Percentiles rank a stretch among this genome's conserved stretches.
Evolutionary conservation across 164 flowering plant genomes (phyloP).

Genomic region (Euptelea pleiosperma): DNA sequence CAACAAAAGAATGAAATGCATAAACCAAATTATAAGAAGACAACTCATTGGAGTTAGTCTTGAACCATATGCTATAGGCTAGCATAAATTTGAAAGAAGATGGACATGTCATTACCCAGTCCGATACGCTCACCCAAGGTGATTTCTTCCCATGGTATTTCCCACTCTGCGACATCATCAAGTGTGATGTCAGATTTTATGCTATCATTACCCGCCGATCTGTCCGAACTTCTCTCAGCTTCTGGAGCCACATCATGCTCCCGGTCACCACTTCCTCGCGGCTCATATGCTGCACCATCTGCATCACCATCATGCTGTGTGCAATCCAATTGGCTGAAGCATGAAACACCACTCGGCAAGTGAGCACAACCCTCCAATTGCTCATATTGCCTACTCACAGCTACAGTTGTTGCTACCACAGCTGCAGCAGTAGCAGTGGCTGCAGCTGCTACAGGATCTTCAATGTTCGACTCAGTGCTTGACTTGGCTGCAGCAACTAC

Average conservation of each 20-base stretch:
- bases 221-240: slow-evolving; percentile 71
- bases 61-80: neutral
- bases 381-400: slow-evolving; percentile 69
- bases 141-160: slow-evolving; percentile 93
- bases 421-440: slow-evolving; percentile 92
- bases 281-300: slow-evolving; percentile 39
- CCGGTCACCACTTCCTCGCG: slow-evolving; percentile 32
- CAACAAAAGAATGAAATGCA: slow-evolving; percentile 7
- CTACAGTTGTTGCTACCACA: slow-evolving; percentile 81
- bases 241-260: slow-evolving; percentile 43
- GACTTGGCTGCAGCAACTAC: slow-evolving; percentile 83
- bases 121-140: slow-evolving; percentile 96
- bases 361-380: slow-evolving; percentile 28
- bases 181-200: slow-evolving; percentile 58
- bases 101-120: slow-evolving; percentile 57
- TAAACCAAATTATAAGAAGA: neutral
- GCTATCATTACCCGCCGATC: slow-evolving; percentile 66
- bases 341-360: slow-evolving; percentile 21
- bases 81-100: slow-evolving; percentile 7
- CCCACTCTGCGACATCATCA: slow-evolving; percentile 90
- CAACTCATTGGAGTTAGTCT: neutral
- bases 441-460: slow-evolving; percentile 83
- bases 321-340: slow-evolving; percentile 22
- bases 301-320: slow-evolving; percentile 36
- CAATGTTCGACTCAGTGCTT: slow-evolving; percentile 41